A percentile compares a stretch with the other conserved stretches of the same genome.
These are phyloP conservation scores for Botrytis tulipae DNA, from an alignment of 2,329 filamentous ascomycete species.

Conservation along the genomic window DNA sequence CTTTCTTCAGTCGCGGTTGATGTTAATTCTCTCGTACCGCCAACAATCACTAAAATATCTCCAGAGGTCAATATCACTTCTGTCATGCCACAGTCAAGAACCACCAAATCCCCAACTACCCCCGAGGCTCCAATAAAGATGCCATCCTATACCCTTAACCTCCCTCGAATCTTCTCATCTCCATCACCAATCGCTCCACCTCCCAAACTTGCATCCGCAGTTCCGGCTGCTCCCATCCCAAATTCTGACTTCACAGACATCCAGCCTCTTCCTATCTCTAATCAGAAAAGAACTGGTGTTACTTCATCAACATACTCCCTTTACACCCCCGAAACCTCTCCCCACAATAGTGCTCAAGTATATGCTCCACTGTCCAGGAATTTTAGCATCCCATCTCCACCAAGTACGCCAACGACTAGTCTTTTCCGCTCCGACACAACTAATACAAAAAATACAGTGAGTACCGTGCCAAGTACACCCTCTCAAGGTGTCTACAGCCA, in stretches of 20 bases:
- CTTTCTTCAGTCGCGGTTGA: background rate
- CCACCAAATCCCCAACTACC: no score
- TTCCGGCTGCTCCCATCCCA: background rate
- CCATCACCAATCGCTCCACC: background rate
- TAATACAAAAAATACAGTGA: background rate
- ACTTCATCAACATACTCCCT: background rate
- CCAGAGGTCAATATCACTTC: background rate
- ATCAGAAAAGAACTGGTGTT: background rate
- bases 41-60: background rate
- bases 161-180: conserved; percentile 5
- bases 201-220: background rate
- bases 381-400: background rate
- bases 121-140: background rate
- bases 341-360: background rate
- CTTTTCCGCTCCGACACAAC: background rate
- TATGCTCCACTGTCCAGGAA: background rate
- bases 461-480: background rate
- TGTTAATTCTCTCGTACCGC: background rate
- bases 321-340: background rate
- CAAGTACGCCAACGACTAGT: background rate
- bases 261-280: background rate
- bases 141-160: background rate
- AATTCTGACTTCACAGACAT: background rate
- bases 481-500: background rate
- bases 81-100: background rate